Conservation (phyloP, 2,329 filamentous ascomycete species). For the Paraconiothyrium brasiliense region DNA sequence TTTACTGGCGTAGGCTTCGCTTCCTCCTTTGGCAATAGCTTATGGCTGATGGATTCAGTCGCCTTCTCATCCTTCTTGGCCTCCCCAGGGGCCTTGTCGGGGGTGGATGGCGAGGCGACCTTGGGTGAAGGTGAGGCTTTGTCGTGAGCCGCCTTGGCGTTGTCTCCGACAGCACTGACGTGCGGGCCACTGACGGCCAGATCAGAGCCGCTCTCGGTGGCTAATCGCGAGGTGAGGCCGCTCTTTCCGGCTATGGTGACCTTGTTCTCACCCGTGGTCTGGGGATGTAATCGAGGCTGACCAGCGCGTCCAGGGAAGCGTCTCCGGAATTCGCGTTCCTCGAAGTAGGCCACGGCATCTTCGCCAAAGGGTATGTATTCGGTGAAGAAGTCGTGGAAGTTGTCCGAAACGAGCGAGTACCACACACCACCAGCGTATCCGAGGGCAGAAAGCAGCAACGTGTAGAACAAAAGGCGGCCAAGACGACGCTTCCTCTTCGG, state of each 20-base stretch:
- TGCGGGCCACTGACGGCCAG: constrained; percentile 63
- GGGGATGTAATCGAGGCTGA: constrained; percentile 54
- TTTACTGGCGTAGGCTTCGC: constrained; percentile 35
- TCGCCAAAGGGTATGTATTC: constrained; percentile 96
- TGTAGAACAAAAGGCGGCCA: constrained; percentile 74
- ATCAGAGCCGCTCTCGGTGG: constrained; percentile 64
- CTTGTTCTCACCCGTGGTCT: constrained; percentile 68
- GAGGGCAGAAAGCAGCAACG: constrained; percentile 78
- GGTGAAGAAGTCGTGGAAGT: constrained; percentile 99
- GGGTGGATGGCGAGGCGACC: constrained; percentile 31
- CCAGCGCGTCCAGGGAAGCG: constrained; percentile 70
- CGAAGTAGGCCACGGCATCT: constrained; percentile 92
- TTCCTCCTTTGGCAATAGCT: constrained; percentile 30
- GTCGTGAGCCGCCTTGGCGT: constrained; percentile 47
- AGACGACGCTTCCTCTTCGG: constrained; percentile 77
- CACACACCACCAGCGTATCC: constrained; percentile 89
- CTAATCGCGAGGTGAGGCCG: constrained; percentile 82
- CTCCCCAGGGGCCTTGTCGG: constrained; percentile 38
- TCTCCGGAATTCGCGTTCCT: constrained; percentile 92
- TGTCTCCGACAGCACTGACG: constrained; percentile 66
- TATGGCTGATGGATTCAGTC: constrained; percentile 30
- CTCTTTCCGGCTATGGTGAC: constrained; percentile 87
- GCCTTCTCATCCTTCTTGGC: constrained; percentile 45
- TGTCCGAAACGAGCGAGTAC: constrained; percentile 93
- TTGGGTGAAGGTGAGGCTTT: constrained; percentile 32